phyloP scores from a whole-genome alignment of 345 rosid genomes.

The Erodium maritimum region DNA sequence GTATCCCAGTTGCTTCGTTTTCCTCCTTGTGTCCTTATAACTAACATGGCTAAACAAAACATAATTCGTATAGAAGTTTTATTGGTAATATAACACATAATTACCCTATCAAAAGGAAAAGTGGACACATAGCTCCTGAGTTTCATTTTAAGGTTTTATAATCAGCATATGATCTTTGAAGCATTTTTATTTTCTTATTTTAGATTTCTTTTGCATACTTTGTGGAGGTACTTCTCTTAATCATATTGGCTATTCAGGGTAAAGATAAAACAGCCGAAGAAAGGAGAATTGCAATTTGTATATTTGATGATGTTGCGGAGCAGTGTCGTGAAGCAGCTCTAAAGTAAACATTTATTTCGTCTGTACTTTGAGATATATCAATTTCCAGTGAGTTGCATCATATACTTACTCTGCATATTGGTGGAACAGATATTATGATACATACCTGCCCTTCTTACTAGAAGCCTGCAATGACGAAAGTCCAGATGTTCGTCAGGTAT shows the following conservation, averaged over 20 bases:
- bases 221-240: neutral
- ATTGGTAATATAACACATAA: no score
- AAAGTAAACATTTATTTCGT: slow-evolving; percentile 37
- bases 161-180: no score
- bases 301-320: slow-evolving; percentile 97
- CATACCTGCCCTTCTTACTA: slow-evolving; percentile 86
- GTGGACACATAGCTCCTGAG: no score
- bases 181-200: slow-evolving; percentile 2
- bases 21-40: no score
- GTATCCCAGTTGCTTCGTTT: no score
- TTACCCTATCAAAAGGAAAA: no score
- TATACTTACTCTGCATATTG: slow-evolving; percentile 1
- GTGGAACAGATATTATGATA: slow-evolving; percentile 75
- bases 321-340: slow-evolving; percentile 92
- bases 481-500: slow-evolving; percentile 96
- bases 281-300: slow-evolving; percentile 98
- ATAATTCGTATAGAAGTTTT: no score
- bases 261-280: slow-evolving; percentile 98
- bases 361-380: slow-evolving; percentile 4
- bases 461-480: slow-evolving; percentile 97
- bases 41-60: no score
- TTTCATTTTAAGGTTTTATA: no score
- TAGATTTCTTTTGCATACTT: neutral
- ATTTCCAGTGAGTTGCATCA: slow-evolving; percentile 9
- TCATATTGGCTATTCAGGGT: slow-evolving; percentile 36